A percentile compares a stretch with the other conserved stretches of the same genome.
Evolutionary conservation across 768 basidiomycete species (phyloP).

Genomic region (Tylopilus rubrobrunneus): DNA sequence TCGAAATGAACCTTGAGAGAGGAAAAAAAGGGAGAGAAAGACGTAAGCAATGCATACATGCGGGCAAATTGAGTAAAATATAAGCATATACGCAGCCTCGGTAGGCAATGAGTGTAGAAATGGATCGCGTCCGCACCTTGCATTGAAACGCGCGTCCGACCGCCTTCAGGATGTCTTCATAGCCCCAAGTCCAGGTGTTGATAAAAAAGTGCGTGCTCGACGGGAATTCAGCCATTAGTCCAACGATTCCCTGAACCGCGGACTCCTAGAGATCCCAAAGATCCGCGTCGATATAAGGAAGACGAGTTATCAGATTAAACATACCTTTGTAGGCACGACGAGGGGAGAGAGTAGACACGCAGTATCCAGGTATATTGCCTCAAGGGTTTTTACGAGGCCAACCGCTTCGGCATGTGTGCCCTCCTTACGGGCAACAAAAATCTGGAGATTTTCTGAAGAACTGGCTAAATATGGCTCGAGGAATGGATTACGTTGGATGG

Average conservation of each 20-base stretch:
- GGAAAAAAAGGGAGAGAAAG: neutral
- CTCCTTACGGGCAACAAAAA: slow-evolving; percentile 25
- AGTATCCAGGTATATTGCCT: slow-evolving; percentile 84
- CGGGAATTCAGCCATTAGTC: slow-evolving; percentile 68
- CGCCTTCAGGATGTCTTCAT: slow-evolving; percentile 84
- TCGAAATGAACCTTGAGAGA: slow-evolving; percentile 77
- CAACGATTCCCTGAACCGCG: slow-evolving; percentile 63
- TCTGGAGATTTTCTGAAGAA: slow-evolving; percentile 20
- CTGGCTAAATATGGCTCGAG: slow-evolving; percentile 64
- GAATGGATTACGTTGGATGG: slow-evolving; percentile 63
- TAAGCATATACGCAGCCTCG: neutral
- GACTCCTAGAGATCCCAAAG: slow-evolving; percentile 41
- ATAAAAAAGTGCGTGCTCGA: slow-evolving; percentile 74
- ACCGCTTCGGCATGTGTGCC: slow-evolving; percentile 20
- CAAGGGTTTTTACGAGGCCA: slow-evolving; percentile 46
- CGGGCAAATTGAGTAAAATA: neutral
- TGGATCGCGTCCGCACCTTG: slow-evolving; percentile 37
- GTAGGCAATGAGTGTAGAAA: neutral
- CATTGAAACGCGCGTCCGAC: slow-evolving; percentile 63
- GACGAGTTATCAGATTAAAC: neutral
- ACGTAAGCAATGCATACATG: slow-evolving; percentile 12
- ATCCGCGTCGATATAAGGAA: neutral
- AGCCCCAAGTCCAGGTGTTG: slow-evolving; percentile 95
- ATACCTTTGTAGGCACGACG: slow-evolving; percentile 59
- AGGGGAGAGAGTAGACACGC: slow-evolving; percentile 53